phyloP scores from a whole-genome alignment of 2,329 filamentous ascomycete genomes.

The Cytospora leucostoma region DNA sequence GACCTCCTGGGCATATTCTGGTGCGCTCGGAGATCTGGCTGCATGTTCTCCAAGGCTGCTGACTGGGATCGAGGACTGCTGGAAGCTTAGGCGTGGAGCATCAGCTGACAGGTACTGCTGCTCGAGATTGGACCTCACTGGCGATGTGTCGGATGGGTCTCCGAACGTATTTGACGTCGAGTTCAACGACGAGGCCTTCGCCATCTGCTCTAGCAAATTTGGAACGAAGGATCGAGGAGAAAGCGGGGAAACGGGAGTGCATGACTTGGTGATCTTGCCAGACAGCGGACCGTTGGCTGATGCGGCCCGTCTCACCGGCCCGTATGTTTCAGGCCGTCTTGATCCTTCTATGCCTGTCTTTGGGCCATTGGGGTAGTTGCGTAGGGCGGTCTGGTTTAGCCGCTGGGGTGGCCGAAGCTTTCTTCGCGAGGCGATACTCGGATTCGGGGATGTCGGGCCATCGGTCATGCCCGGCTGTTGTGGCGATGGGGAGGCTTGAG shows the following conservation, averaged over 20 bases:
- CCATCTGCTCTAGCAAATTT: constrained; percentile 33
- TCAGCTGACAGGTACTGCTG: constrained; percentile 24
- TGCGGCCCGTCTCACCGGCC: constrained; percentile 56
- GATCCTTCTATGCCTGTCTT: constrained; percentile 52
- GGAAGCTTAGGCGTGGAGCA: constrained; percentile 34
- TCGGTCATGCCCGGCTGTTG: constrained; percentile 26
- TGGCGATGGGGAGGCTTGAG: constrained; percentile 33
- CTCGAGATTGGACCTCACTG: constrained; percentile 21
- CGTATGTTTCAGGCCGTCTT: constrained; percentile 47
- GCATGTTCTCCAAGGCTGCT: constrained; percentile 43
- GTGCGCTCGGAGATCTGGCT: constrained; percentile 39
- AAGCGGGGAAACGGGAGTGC: constrained; percentile 38
- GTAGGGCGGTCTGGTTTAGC: constrained; percentile 48
- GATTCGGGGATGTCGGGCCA: constrained; percentile 42
- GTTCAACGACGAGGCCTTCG: constrained; percentile 15
- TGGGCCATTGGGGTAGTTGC: constrained; percentile 47
- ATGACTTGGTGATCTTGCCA: constrained; percentile 46
- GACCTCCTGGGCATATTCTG: constrained; percentile 42
- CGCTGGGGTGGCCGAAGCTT: constrained; percentile 52
- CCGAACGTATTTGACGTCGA: constrained; percentile 20
- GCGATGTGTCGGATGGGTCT: constrained; percentile 15
- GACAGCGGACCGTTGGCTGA: constrained; percentile 49
- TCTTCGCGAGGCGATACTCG: constrained; percentile 57
- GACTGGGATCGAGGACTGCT: constrained; percentile 30
- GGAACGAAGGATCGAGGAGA: constrained; percentile 49